Evolutionary conservation across 768 basidiomycete genomes (phyloP), one percentile per base, ranked within the genome.

Genomic region (Clitopilus hobsonii): DNA sequence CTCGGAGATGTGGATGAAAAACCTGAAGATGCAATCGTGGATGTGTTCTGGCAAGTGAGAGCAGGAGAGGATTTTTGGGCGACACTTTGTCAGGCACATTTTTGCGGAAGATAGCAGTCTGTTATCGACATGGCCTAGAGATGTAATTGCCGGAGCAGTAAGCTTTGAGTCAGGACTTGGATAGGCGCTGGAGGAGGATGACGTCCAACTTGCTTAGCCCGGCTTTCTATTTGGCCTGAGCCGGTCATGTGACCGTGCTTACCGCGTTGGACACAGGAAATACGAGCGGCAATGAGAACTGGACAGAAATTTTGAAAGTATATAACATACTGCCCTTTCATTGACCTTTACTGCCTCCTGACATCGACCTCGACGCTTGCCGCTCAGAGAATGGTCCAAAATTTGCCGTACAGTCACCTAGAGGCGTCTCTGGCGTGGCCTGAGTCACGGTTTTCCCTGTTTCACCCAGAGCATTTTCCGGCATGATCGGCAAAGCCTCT

Each of bases 401-500:
- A 10, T 11, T 16, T 20, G 41, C 18, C 22, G 41, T 5, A 4
- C n/a, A 11, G 22, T 11, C 8, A 16, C 10, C 41, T 20, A 18
- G n/a, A 56, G 32, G 58, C 45, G 58, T 29, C 48, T 27, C 14
- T 53, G 50, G 25, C 56, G 54, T 48, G 57, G 48, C 16, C 54
- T 48, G 56, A 55, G 54, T 25, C 23, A 53, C 8, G 4, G 32
- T 7, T 45, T 56, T 41, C 23, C 29, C 36, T 32, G 41, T 45
- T 45, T 23, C n/a, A 20, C 22, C 41, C 24, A 23, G 30, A 49
- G 38, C 56, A 56, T 63, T 67, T 65, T 60, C 66, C 65, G 66
- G 64, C 58, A 45, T 58, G 52, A 51, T 61, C 64, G 69, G 67
- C 49, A 66, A 62, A 67, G 50, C 27, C 47, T 49, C 41, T 45